Percentiles rank a stretch among this genome's conserved stretches.
Evolutionary conservation across 192 early-diverging fungal species (phyloP).

Genomic region (Rhizophagus clarus): DNA sequence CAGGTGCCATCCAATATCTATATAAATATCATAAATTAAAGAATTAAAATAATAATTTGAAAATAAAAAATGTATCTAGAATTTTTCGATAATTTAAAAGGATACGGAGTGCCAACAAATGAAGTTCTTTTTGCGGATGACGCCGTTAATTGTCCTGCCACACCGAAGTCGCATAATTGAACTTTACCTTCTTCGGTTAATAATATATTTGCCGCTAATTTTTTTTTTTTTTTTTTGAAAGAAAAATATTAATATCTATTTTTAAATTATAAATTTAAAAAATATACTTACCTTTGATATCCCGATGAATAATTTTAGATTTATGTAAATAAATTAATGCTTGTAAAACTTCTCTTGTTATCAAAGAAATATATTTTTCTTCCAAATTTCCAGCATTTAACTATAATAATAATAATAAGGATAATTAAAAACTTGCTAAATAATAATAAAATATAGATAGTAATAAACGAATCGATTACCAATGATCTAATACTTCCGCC

Average conservation of each 20-base stretch:
- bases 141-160: conserved; percentile 80
- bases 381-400: conserved; percentile 84
- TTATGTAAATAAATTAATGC: conserved; percentile 95
- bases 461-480: conserved; percentile 41
- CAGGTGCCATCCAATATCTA: conserved; percentile 86
- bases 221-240: neutral
- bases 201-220: conserved; percentile 86
- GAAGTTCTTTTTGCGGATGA: conserved; percentile 79
- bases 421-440: neutral
- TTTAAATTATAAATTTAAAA: neutral
- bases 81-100: neutral
- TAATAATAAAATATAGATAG: neutral
- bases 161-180: conserved; percentile 97
- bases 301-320: conserved; percentile 93
- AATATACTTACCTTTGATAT: conserved; percentile 82
- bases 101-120: conserved; percentile 90
- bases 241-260: neutral
- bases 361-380: conserved; percentile 86
- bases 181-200: conserved; percentile 88
- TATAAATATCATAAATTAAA: neutral
- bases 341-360: conserved; percentile 84
- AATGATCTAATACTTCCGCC: conserved; percentile 88
- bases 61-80: neutral
- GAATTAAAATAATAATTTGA: conserved; percentile 8
- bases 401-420: conserved; percentile 36